phyloP scores from a whole-genome alignment of 2,329 filamentous ascomycete species.

The Monascus ruber region DNA sequence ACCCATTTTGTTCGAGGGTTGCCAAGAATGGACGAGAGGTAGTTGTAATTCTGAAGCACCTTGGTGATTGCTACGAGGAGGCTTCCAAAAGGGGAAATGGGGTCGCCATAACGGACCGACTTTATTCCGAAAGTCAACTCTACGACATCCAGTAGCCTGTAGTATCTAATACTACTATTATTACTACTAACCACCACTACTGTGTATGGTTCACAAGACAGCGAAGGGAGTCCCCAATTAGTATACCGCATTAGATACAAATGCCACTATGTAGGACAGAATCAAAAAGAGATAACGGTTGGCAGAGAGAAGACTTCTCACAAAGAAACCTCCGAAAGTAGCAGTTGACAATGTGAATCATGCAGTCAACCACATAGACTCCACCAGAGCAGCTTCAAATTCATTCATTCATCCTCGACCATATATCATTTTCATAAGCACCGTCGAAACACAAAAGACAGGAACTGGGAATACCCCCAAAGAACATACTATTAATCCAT shows the following conservation, averaged over 20 bases:
- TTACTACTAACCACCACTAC: background rate
- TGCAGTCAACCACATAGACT: background rate
- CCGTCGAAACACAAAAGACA: slow-evolving; percentile 8
- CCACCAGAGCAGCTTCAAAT: slow-evolving; percentile 9
- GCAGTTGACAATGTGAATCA: too few species aligned
- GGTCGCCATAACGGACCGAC: background rate
- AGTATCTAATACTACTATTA: too few species aligned
- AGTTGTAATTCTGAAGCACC: background rate
- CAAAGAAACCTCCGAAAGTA: too few species aligned
- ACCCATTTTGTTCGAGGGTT: slow-evolving; percentile 56
- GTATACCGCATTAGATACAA: background rate
- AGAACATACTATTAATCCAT: too few species aligned
- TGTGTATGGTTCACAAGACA: background rate
- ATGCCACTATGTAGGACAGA: background rate
- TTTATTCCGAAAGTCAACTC: background rate
- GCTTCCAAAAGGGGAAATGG: background rate
- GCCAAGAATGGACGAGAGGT: background rate
- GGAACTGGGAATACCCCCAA: slow-evolving; percentile 5
- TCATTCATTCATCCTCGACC: slow-evolving; percentile 11
- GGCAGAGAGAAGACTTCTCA: too few species aligned
- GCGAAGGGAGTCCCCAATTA: background rate
- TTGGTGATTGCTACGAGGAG: too few species aligned
- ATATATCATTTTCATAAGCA: slow-evolving; percentile 1
- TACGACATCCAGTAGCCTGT: background rate
- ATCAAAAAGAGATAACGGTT: background rate